Evolutionary conservation across 1,139 yeast species (phyloP), one percentile per base, ranked within the genome.

Genomic region (Kodamaea plutei): DNA sequence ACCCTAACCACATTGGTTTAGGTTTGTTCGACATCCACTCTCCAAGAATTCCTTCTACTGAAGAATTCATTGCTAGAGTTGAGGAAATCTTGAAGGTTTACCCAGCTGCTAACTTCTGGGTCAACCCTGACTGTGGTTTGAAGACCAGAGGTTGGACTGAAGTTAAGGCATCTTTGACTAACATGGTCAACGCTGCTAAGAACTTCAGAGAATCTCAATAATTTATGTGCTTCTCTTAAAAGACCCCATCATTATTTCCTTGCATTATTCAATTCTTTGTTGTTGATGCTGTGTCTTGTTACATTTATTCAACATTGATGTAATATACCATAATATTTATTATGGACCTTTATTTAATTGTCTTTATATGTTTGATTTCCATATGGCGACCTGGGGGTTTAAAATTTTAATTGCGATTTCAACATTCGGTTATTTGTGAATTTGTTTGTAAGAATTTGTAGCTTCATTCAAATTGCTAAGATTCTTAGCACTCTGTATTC

Each of bases 111-210:
- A 89, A 89, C 72, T 84, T 91, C 80, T 91, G 97, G 97, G 93
- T 91, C 60, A 91, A 91, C 93, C 98, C 98, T 59, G 98, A 91
- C 76, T 91, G 98, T 82, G 98, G 98, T 80, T 79, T 89, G 69
- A 89, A 89, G 84, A 85, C 95, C 63, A 83, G 95, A 77, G 91
- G 89, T 50, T 84, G 95, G 95, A 82, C 82, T 48, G 95, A 85
- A 76, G 84, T 87, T 54, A 72, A 56, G 55, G 81, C 77, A 55
- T 81, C 89, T 45, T 83, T 91, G 70, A 83, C 93, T 64, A 85
- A 91, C 74, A 91, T 91, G 98, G 98, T 91, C 64, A 89, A 84
- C 52, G 97, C 98, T 61, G 97, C 98, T 60, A 88, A 89, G 78
- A 76, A 76, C 70, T 88, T 74, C 91, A 88, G 97, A 73, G 88